These are phyloP conservation scores for Colletotrichum brevisporum DNA, from an alignment of 2,329 filamentous ascomycete species.

Conservation along the genomic window DNA sequence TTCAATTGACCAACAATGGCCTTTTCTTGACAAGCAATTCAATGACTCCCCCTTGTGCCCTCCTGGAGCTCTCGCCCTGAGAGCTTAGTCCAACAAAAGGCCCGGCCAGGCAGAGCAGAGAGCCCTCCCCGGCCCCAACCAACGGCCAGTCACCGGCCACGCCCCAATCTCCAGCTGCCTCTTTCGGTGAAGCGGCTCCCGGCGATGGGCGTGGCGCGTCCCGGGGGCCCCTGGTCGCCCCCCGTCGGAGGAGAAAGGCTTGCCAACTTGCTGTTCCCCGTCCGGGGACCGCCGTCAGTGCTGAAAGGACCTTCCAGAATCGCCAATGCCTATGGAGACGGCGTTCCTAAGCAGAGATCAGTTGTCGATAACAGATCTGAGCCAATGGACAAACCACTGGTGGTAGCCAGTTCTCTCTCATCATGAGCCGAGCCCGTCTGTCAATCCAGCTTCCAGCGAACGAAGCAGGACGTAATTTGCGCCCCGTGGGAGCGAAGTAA, in stretches of 20 bases:
- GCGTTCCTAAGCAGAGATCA: slow-evolving; percentile 3
- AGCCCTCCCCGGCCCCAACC: not conserved
- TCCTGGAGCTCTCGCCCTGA: too few species aligned
- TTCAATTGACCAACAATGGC: not conserved
- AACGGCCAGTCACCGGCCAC: slow-evolving; percentile 6
- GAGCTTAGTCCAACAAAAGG: slow-evolving; percentile 21
- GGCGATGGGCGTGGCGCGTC: slow-evolving; percentile 16
- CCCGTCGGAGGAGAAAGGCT: not conserved
- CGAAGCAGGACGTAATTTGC: not conserved
- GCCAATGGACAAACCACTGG: too few species aligned
- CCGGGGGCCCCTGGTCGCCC: not conserved
- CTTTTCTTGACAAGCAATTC: not conserved
- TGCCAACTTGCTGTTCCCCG: not conserved
- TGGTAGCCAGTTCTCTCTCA: not conserved
- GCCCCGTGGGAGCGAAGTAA: not conserved
- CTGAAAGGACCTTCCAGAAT: slow-evolving; percentile 21
- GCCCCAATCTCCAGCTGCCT: slow-evolving; percentile 33
- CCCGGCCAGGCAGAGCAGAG: not conserved
- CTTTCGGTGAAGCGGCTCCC: slow-evolving; percentile 36
- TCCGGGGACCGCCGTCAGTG: not conserved
- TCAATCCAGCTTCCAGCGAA: not conserved
- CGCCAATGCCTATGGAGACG: slow-evolving; percentile 20
- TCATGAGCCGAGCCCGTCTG: not conserved
- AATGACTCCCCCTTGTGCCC: not conserved
- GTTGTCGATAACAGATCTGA: slow-evolving; percentile 2